phyloP scores from a whole-genome alignment of 257 asterid genomes.

The Petunia axillaris region DNA sequence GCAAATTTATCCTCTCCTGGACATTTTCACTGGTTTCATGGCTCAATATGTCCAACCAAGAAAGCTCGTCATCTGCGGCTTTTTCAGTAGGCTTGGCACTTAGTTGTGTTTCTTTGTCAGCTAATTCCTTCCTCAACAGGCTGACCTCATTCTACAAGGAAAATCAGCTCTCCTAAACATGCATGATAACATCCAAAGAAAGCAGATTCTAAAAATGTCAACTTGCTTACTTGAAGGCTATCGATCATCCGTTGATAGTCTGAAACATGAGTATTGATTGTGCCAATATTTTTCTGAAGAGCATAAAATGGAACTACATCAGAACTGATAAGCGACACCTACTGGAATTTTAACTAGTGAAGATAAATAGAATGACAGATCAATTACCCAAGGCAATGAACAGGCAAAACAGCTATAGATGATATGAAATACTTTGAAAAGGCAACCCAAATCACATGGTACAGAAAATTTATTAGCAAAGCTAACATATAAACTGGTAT shows the following conservation, averaged over 20 bases:
- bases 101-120: constrained; percentile 84
- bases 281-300: constrained; percentile 88
- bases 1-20: constrained; percentile 91
- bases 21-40: constrained; percentile 95
- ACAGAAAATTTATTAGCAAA: neutral
- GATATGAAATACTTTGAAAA: neutral
- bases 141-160: constrained; percentile 76
- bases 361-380: constrained; percentile 23
- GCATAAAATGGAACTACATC: constrained; percentile 28
- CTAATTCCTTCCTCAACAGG: constrained; percentile 76
- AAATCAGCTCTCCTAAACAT: constrained; percentile 15
- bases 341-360: constrained; percentile 6
- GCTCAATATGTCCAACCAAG: constrained; percentile 75
- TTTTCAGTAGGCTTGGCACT: constrained; percentile 77
- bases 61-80: constrained; percentile 66
- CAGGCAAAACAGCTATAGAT: neutral
- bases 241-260: constrained; percentile 95
- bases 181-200: constrained; percentile 13
- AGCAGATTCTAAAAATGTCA: constrained; percentile 25
- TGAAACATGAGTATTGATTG: constrained; percentile 74
- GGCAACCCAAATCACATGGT: constrained; percentile 15
- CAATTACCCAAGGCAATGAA: constrained; percentile 16
- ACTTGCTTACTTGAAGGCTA: constrained; percentile 59
- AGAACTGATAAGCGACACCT: constrained; percentile 25
- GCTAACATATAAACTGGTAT: neutral